These are phyloP conservation scores for Candida gigantensis DNA, from an alignment of 1,139 yeast genomes.

Conservation along the genomic window DNA sequence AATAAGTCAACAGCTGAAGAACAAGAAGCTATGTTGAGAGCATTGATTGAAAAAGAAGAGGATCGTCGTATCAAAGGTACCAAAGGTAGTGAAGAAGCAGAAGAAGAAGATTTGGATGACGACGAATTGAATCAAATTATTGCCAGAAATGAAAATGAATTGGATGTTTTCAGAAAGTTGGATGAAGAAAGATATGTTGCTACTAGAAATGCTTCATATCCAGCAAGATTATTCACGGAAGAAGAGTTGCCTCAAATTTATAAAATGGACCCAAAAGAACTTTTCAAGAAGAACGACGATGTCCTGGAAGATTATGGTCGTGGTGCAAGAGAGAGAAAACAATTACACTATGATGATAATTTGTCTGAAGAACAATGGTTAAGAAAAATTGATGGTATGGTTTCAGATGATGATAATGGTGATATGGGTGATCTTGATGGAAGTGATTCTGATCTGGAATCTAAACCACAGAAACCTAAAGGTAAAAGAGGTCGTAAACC, in stretches of 20 bases:
- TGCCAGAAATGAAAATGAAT: constrained; percentile 66
- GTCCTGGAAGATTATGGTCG: constrained; percentile 53
- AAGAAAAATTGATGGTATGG: constrained; percentile 53
- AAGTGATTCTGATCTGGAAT: constrained; percentile 25
- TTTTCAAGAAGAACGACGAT: constrained; percentile 47
- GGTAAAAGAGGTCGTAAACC: constrained; percentile 27
- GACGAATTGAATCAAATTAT: constrained; percentile 71
- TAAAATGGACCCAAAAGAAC: constrained; percentile 49
- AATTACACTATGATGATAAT: constrained; percentile 63
- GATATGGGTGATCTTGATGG: constrained; percentile 27
- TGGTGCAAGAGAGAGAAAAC: constrained; percentile 67
- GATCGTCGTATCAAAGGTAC: constrained; percentile 47
- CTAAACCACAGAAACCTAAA: constrained; percentile 25
- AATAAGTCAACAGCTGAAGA: constrained; percentile 81
- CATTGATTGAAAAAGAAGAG: constrained; percentile 72
- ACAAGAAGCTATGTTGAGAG: constrained; percentile 74
- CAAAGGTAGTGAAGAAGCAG: constrained; percentile 35
- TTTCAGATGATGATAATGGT: constrained; percentile 32
- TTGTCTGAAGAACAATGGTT: constrained; percentile 82
- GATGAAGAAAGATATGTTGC: constrained; percentile 54
- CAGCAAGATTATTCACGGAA: constrained; percentile 56
- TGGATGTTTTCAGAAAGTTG: constrained; percentile 51
- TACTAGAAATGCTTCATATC: constrained; percentile 44
- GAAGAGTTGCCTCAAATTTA: constrained; percentile 70
- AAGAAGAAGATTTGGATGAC: constrained; percentile 60